Percentiles rank a stretch among this genome's conserved stretches.
Conservation (phyloP, 805 yeast genomes). For the Candida endomychidarum region DNA sequence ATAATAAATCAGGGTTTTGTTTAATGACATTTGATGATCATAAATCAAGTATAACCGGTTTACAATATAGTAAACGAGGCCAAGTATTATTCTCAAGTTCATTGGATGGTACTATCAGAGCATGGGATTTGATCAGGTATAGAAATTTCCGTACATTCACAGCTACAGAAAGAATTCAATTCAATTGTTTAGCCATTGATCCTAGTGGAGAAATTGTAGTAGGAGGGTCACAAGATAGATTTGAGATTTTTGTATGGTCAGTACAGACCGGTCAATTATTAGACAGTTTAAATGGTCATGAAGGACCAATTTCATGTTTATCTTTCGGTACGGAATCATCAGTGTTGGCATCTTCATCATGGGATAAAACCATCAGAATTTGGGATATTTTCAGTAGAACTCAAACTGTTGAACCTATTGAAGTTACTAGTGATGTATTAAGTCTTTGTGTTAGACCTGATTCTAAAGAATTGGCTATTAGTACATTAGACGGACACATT, state of each 20-base stretch:
- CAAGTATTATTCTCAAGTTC: conserved; percentile 91
- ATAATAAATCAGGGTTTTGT: conserved; percentile 87
- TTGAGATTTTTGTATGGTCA: conserved; percentile 93
- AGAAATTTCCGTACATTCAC: conserved; percentile 95
- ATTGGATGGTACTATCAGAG: conserved; percentile 93
- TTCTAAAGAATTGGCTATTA: conserved; percentile 84
- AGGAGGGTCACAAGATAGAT: conserved; percentile 89
- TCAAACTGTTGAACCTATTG: conserved; percentile 87
- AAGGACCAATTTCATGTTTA: conserved; percentile 88
- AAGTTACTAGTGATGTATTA: conserved; percentile 79
- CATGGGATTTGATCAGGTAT: conserved; percentile 92
- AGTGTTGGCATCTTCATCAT: conserved; percentile 83
- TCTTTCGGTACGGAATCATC: conserved; percentile 80
- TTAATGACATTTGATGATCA: conserved; percentile 91
- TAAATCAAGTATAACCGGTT: conserved; percentile 81
- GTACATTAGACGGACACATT: conserved; percentile 86
- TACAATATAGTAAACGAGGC: conserved; percentile 84
- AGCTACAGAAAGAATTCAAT: conserved; percentile 84
- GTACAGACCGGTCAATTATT: conserved; percentile 92
- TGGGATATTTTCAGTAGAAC: conserved; percentile 92
- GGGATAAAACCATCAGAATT: conserved; percentile 93
- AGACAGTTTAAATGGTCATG: conserved; percentile 89
- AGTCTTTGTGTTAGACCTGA: conserved; percentile 86
- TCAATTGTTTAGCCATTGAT: conserved; percentile 87
- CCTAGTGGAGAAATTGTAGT: conserved; percentile 96